phyloP scores from a whole-genome alignment of 1,284 basidiomycete genomes.

The Vanrija sp. region DNA sequence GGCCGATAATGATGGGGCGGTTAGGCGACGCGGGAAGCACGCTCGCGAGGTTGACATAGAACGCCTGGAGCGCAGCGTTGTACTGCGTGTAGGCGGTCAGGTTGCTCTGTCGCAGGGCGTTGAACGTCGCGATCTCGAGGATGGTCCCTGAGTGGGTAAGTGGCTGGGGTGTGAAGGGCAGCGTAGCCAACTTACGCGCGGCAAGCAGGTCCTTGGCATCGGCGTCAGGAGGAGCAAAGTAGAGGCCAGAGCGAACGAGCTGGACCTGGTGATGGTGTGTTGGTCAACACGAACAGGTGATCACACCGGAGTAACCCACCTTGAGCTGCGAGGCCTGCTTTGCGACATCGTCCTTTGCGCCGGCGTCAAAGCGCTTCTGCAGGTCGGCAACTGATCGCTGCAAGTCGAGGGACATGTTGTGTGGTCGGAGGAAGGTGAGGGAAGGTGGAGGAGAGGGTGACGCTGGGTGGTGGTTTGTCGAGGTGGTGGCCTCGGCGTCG shows the following conservation, averaged over 20 bases:
- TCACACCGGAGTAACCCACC: constrained; percentile 18
- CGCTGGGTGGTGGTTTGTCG: not conserved
- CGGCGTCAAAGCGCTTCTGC: constrained; percentile 32
- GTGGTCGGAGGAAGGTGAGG: constrained; percentile 8
- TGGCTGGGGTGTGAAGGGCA: not conserved
- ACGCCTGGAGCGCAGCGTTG: constrained; percentile 85
- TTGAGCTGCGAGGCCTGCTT: constrained; percentile 40
- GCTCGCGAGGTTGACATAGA: constrained; percentile 80
- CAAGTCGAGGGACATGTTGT: constrained; percentile 36
- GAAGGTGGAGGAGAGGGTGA: not conserved
- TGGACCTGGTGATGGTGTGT: constrained; percentile 32
- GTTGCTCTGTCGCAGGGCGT: constrained; percentile 82
- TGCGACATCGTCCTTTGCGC: constrained; percentile 26
- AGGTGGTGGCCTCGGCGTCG: not conserved
- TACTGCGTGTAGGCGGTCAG: constrained; percentile 92
- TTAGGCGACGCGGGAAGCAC: constrained; percentile 75
- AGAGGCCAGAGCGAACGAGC: constrained; percentile 46
- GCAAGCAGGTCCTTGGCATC: constrained; percentile 43
- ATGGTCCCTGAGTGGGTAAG: constrained; percentile 66
- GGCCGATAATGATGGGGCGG: constrained; percentile 83
- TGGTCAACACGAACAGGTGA: not conserved
- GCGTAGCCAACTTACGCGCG: constrained; percentile 36
- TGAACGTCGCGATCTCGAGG: constrained; percentile 91
- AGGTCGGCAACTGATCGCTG: constrained; percentile 41
- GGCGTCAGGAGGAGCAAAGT: constrained; percentile 45